Evolutionary conservation across 2,329 filamentous ascomycete species (phyloP).

Genomic region (Neospermospora avenae): DNA sequence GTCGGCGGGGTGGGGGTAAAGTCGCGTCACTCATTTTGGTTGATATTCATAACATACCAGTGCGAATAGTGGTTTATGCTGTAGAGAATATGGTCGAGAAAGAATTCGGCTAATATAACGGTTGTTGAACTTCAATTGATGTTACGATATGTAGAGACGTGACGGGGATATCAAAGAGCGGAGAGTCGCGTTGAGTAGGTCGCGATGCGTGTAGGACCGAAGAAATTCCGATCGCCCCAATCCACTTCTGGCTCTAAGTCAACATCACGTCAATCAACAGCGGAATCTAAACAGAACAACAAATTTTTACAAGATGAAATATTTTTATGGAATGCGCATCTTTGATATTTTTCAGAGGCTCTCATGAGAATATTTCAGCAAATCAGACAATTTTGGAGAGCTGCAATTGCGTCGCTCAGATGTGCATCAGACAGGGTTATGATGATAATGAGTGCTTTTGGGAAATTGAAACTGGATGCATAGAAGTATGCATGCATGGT

Average conservation of each 20-base stretch:
- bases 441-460: background rate
- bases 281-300: constrained; percentile 9
- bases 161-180: background rate
- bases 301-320: too few species aligned
- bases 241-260: constrained; percentile 7
- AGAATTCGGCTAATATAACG: background rate
- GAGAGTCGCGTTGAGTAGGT: background rate
- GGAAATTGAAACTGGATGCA: too few species aligned
- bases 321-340: too few species aligned
- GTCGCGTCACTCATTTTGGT: constrained; percentile 35
- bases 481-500: too few species aligned
- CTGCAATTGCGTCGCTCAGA: too few species aligned
- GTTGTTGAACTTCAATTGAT: constrained; percentile 11
- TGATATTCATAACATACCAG: constrained; percentile 28
- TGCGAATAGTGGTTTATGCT: constrained; percentile 12
- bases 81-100: constrained; percentile 10
- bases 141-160: constrained; percentile 9
- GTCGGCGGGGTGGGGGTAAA: constrained; percentile 31
- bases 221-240: constrained; percentile 1
- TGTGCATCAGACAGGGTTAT: too few species aligned
- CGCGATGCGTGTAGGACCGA: background rate
- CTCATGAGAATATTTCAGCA: too few species aligned
- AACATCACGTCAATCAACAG: constrained; percentile 7
- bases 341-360: too few species aligned
- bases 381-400: too few species aligned